phyloP scores from a whole-genome alignment of 768 basidiomycete genomes.

The Strobilomyces dryophilus region DNA sequence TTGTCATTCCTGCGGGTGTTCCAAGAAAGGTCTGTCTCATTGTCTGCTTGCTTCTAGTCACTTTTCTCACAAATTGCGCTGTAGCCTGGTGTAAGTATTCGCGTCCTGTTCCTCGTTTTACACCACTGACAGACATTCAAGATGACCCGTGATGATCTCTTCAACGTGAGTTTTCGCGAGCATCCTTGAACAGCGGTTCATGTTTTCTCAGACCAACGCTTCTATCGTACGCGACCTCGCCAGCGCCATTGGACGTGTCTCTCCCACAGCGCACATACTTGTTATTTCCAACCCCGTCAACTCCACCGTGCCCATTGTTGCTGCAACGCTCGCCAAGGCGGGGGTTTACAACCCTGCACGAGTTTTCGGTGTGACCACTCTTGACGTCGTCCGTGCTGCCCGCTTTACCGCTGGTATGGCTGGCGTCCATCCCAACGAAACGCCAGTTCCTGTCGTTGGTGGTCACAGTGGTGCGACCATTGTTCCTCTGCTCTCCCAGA shows the following conservation, averaged over 20 bases:
- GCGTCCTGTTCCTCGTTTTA: not conserved
- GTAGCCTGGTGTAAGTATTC: conserved; percentile 75
- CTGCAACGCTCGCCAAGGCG: conserved; percentile 83
- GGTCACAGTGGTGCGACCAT: conserved; percentile 98
- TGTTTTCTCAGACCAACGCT: conserved; percentile 74
- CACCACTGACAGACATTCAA: conserved; percentile 34
- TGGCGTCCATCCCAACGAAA: conserved; percentile 60
- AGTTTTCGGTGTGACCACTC: conserved; percentile 95
- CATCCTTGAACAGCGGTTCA: not conserved
- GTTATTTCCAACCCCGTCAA: conserved; percentile 99
- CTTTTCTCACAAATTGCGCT: conserved; percentile 27
- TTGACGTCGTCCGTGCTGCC: conserved; percentile 94
- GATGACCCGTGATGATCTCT: conserved; percentile 97
- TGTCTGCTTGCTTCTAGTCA: not conserved
- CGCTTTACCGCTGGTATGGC: conserved; percentile 80
- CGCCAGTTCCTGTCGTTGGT: conserved; percentile 82
- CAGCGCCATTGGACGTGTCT: conserved; percentile 74
- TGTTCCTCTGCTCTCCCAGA: conserved; percentile 91
- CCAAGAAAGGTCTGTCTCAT: conserved; percentile 78
- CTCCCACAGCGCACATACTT: conserved; percentile 89
- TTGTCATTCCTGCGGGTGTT: conserved; percentile 98
- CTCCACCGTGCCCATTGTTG: conserved; percentile 97
- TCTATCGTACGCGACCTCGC: conserved; percentile 98
- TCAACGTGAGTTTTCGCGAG: conserved; percentile 64
- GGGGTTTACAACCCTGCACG: conserved; percentile 88